phyloP scores from a whole-genome alignment of 164 flowering plant species.

The Vitis riparia region DNA sequence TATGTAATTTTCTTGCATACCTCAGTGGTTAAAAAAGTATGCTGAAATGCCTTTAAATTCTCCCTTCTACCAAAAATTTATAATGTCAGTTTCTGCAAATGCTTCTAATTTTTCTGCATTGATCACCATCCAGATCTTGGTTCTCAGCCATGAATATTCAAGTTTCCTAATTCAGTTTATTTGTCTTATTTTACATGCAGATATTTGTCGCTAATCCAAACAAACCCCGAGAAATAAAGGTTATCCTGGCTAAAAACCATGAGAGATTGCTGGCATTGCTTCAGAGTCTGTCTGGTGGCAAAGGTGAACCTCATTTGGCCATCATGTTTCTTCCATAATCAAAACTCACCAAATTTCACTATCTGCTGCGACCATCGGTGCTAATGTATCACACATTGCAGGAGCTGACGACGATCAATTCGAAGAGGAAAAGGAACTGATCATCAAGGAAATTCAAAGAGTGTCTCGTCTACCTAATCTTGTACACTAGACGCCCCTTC shows the following conservation, averaged over 20 bases:
- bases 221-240: conserved; percentile 79
- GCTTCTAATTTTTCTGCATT: not conserved
- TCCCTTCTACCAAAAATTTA: too few species aligned
- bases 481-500: conserved; percentile 12
- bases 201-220: conserved; percentile 97
- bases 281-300: conserved; percentile 68
- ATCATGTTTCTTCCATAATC: not conserved
- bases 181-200: conserved; percentile 35
- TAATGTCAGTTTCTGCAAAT: too few species aligned
- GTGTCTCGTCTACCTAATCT: conserved; percentile 43
- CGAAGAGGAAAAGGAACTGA: conserved; percentile 91
- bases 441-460: conserved; percentile 87
- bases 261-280: conserved; percentile 68
- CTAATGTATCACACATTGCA: conserved; percentile 13
- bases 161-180: not conserved
- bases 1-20: too few species aligned
- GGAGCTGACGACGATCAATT: conserved; percentile 89
- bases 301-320: conserved; percentile 41
- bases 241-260: conserved; percentile 77
- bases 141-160: too few species aligned
- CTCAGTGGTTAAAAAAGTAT: too few species aligned
- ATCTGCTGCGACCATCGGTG: not conserved
- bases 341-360: not conserved
- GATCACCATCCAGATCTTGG: not conserved
- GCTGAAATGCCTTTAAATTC: too few species aligned